Percentiles rank a stretch among this genome's conserved stretches.
phyloP scores from a whole-genome alignment of 1,284 basidiomycete species.

The Vanrija pseudolonga region DNA sequence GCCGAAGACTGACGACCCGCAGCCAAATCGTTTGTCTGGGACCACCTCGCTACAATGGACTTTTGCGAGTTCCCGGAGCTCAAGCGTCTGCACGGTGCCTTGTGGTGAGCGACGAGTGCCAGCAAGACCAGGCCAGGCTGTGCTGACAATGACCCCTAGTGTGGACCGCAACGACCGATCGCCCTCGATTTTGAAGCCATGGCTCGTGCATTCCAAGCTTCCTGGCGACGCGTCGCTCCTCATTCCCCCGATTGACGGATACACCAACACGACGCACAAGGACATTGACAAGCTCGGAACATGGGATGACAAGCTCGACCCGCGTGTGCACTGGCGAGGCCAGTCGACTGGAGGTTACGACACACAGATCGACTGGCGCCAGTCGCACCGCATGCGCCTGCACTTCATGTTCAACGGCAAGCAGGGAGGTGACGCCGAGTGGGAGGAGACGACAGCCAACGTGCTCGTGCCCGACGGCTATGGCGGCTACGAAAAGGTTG shows the following conservation, averaged over 20 bases:
- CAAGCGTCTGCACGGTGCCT: slow-evolving; percentile 48
- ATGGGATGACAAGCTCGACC: slow-evolving; percentile 47
- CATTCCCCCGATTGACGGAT: slow-evolving; percentile 44
- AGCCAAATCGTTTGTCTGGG: slow-evolving; percentile 49
- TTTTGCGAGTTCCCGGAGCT: slow-evolving; percentile 52
- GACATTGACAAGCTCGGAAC: slow-evolving; percentile 28
- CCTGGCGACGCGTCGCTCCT: slow-evolving; percentile 46
- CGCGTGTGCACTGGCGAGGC: slow-evolving; percentile 51
- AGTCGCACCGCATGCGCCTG: slow-evolving; percentile 48
- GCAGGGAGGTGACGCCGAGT: slow-evolving; percentile 34
- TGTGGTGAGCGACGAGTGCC: slow-evolving; percentile 26
- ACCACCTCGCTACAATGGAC: slow-evolving; percentile 53
- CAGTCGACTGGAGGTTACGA: slow-evolving; percentile 48
- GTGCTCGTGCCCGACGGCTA: slow-evolving; percentile 46
- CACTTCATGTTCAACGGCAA: slow-evolving; percentile 48
- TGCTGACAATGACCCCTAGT: slow-evolving; percentile 14
- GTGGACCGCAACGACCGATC: slow-evolving; percentile 44
- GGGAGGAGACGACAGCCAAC: slow-evolving; percentile 30
- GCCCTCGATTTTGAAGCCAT: slow-evolving; percentile 43
- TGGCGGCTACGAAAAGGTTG: slow-evolving; percentile 33
- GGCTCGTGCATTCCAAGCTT: slow-evolving; percentile 48
- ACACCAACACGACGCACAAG: slow-evolving; percentile 37
- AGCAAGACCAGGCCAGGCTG: too few species aligned
- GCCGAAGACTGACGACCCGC: neutral
- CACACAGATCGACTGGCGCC: slow-evolving; percentile 45